Percentiles rank a stretch among this genome's conserved stretches.
Evolutionary conservation across 805 yeast genomes (phyloP).

Genomic region (Torulaspora maleeae): DNA sequence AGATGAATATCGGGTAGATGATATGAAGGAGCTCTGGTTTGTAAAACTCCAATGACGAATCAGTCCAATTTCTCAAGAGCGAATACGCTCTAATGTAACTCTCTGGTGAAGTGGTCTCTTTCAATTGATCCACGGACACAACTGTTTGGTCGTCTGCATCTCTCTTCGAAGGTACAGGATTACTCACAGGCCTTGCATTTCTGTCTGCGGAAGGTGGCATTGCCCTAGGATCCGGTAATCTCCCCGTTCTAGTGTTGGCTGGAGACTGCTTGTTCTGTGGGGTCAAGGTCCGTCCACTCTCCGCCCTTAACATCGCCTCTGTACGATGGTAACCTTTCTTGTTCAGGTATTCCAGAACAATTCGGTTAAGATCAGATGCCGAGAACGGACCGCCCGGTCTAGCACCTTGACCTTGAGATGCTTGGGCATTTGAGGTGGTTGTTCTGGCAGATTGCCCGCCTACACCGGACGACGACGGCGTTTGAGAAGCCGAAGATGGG

Average conservation of each 20-base stretch:
- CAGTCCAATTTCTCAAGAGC: conserved; percentile 82
- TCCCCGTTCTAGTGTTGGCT: conserved; percentile 44
- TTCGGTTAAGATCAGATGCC: conserved; percentile 83
- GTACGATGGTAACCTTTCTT: conserved; percentile 93
- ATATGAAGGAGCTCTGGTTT: conserved; percentile 80
- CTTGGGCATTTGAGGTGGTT: conserved; percentile 13
- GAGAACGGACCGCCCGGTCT: conserved; percentile 42
- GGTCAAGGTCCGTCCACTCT: conserved; percentile 59
- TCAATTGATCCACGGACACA: conserved; percentile 22
- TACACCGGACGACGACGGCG: conserved; percentile 14
- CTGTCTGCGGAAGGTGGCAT: conserved; percentile 33
- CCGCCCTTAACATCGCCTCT: conserved; percentile 89
- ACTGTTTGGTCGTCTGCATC: conserved; percentile 29
- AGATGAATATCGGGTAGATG: conserved; percentile 88
- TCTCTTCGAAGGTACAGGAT: conserved; percentile 32
- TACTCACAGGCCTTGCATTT: conserved; percentile 32
- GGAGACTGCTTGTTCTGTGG: conserved; percentile 46
- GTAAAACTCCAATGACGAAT: conserved; percentile 84
- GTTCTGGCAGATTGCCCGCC: conserved; percentile 17
- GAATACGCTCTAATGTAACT: conserved; percentile 76
- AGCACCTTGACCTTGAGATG: conserved; percentile 7
- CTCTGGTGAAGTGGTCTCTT: conserved; percentile 46
- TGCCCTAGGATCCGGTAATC: conserved; percentile 27
- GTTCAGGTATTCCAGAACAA: conserved; percentile 86
- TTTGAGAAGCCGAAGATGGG: conserved; percentile 8